These are phyloP conservation scores for Knoxia roxburghii DNA, from an alignment of 257 asterid genomes.

Conservation along the genomic window DNA sequence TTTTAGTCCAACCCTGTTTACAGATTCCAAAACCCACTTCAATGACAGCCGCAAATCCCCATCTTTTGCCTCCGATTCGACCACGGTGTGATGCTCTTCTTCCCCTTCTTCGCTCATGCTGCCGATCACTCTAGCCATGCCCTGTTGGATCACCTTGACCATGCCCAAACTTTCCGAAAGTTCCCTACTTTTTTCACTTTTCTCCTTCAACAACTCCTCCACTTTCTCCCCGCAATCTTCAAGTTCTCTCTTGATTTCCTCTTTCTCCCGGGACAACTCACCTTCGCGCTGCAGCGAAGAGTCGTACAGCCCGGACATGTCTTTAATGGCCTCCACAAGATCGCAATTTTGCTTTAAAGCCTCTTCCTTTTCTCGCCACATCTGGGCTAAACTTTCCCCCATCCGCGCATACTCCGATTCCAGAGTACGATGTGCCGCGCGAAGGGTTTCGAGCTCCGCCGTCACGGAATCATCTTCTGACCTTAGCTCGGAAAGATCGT, in stretches of 20 bases:
- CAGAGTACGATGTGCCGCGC: conserved; percentile 11
- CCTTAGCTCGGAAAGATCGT: neutral
- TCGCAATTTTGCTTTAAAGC: conserved; percentile 6
- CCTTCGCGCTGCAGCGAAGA: conserved; percentile 3
- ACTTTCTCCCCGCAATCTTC: conserved; percentile 8
- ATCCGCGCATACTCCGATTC: neutral
- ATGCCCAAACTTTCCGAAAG: conserved; percentile 9
- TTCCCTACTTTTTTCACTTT: conserved; percentile 1
- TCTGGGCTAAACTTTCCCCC: conserved; percentile 4
- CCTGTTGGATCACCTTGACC: conserved; percentile 9
- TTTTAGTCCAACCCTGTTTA: conserved; percentile 14
- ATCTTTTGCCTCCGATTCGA: neutral
- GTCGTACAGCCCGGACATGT: conserved; percentile 1
- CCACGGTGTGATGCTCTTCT: neutral
- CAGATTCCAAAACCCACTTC: conserved; percentile 11
- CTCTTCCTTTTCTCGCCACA: conserved; percentile 18
- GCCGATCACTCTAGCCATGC: conserved; percentile 15
- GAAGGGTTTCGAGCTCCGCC: conserved; percentile 12
- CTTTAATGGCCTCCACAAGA: conserved; percentile 9
- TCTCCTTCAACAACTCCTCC: conserved; percentile 20
- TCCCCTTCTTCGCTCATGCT: neutral
- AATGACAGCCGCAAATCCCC: conserved; percentile 9
- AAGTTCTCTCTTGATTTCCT: conserved; percentile 12
- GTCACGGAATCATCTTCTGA: neutral
- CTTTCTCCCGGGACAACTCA: conserved; percentile 4